Conservation (phyloP, 495 filamentous ascomycete genomes). For the Penicillium psychrofluorescens region DNA sequence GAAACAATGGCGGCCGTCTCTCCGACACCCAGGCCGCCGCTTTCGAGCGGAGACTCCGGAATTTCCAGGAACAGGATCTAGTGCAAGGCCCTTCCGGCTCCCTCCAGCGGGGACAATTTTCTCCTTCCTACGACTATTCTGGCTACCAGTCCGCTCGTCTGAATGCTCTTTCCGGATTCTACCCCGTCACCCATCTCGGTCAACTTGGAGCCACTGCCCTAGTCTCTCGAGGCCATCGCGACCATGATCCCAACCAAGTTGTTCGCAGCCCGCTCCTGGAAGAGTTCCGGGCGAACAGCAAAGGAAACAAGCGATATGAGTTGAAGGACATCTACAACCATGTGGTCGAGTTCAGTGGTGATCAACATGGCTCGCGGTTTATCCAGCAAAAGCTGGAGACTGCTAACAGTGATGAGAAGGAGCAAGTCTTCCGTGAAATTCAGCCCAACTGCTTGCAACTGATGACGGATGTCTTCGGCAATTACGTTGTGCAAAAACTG, state of each 20-base stretch:
- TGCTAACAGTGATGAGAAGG: constrained; percentile 95
- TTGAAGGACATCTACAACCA: constrained; percentile 87
- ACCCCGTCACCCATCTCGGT: constrained; percentile 18
- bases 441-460: constrained; percentile 73
- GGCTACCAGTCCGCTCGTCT: constrained; percentile 28
- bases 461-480: constrained; percentile 96
- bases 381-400: constrained; percentile 93
- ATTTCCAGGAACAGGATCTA: constrained; percentile 43
- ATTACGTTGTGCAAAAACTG: constrained; percentile 97
- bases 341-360: constrained; percentile 90
- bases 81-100: constrained; percentile 22
- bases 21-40: constrained; percentile 32
- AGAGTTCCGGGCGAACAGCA: constrained; percentile 70
- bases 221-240: constrained; percentile 48
- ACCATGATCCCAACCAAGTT: constrained; percentile 57
- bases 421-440: constrained; percentile 86
- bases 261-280: constrained; percentile 67
- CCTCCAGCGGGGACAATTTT: constrained; percentile 32
- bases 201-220: constrained; percentile 21
- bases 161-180: constrained; percentile 29
- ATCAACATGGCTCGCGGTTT: constrained; percentile 92
- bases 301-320: constrained; percentile 74
- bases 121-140: constrained; percentile 32
- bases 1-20: constrained; percentile 32
- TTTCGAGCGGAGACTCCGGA: constrained; percentile 43